Percentiles rank a stretch among this genome's conserved stretches.
These are phyloP conservation scores for Fusarium sororula DNA, from an alignment of 2,329 filamentous ascomycete genomes.

Conservation along the genomic window DNA sequence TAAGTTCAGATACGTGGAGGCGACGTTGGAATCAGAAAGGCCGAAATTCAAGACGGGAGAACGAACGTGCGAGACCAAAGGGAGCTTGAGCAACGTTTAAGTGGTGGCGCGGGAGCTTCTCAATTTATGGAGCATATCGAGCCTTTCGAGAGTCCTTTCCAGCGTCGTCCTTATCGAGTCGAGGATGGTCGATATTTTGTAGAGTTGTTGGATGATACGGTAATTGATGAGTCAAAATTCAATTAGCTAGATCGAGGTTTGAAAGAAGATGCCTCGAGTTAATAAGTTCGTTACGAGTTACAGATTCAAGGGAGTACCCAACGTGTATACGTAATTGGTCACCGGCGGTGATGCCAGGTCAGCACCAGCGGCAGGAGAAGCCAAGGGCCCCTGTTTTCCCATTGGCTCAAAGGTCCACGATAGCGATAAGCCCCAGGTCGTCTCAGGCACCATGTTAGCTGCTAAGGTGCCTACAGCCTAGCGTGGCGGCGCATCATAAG, in stretches of 20 bases:
- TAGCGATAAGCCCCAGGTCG: constrained; percentile 35
- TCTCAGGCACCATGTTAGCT: constrained; percentile 24
- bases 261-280: constrained; percentile 22
- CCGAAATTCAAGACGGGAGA: constrained; percentile 9
- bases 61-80: not conserved
- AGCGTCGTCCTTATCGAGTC: not conserved
- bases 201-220: not conserved
- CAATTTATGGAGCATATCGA: constrained; percentile 37
- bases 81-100: constrained; percentile 31
- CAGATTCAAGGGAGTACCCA: constrained; percentile 29
- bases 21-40: constrained; percentile 12
- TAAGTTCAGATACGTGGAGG: not conserved
- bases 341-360: constrained; percentile 41
- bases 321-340: constrained; percentile 43
- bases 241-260: not conserved
- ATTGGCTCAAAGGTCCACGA: constrained; percentile 16
- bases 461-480: not conserved
- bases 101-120: constrained; percentile 31
- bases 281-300: not conserved
- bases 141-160: constrained; percentile 11
- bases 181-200: not conserved
- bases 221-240: not conserved
- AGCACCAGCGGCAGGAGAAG: constrained; percentile 26
- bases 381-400: not conserved
- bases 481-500: constrained; percentile 27